Evolutionary conservation across 2,329 filamentous ascomycete genomes (phyloP).

Genomic region (Calonectria pteridis): DNA sequence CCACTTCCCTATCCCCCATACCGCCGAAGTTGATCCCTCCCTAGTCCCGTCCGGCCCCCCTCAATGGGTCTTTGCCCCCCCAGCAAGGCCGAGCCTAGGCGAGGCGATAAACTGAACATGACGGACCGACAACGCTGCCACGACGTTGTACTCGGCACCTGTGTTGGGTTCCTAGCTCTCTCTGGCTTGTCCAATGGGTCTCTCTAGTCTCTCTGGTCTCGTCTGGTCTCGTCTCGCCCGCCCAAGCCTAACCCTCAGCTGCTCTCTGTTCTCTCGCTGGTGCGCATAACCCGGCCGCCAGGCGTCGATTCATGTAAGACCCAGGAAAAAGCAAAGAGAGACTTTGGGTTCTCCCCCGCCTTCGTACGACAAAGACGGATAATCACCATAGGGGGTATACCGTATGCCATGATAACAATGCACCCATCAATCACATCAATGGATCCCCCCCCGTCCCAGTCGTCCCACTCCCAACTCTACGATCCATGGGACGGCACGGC

Average conservation of each 20-base stretch:
- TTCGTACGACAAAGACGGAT: conserved; percentile 6
- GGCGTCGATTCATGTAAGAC: neutral
- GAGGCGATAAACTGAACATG: neutral
- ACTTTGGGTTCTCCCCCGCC: neutral
- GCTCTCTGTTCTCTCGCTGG: neutral
- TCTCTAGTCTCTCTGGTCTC: neutral
- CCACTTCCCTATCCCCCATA: conserved; percentile 9
- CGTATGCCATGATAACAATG: conserved; percentile 6
- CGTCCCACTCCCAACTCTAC: conserved; percentile 10
- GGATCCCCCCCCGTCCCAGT: conserved; percentile 1
- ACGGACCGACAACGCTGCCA: conserved; percentile 1
- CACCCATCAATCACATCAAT: conserved; percentile 15
- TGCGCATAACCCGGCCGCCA: conserved; percentile 2
- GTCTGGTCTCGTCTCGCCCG: neutral
- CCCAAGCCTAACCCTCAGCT: too few relatives aligned
- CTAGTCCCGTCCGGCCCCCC: neutral
- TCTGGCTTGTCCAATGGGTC: neutral
- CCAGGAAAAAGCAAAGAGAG: neutral
- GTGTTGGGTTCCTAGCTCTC: neutral
- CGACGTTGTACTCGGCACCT: conserved; percentile 7
- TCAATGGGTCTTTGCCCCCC: neutral
- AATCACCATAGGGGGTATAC: conserved; percentile 11
- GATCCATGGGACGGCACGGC: neutral
- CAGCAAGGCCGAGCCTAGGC: conserved; percentile 16
- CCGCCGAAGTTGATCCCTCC: conserved; percentile 3